Evolutionary conservation across 2,329 filamentous ascomycete genomes (phyloP), one percentile per base, ranked within the genome.

Genomic region (Arthroderma uncinatum): DNA sequence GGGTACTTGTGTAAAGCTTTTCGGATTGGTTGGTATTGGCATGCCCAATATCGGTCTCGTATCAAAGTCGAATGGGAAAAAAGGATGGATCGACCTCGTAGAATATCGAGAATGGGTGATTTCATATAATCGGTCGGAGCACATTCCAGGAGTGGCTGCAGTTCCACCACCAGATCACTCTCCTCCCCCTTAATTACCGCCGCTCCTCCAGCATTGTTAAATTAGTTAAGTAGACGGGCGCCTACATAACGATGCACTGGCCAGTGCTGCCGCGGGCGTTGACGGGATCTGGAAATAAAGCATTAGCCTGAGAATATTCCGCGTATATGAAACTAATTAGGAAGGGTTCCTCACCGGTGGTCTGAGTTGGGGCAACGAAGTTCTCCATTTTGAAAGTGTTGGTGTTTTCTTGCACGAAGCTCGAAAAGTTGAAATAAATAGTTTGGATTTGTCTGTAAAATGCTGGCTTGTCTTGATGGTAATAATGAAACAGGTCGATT

Each of bases 241-340:
- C 59, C 57, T 60, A 62, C 60, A 62, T 62, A 23, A 62, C 60
- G 54, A 60, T 55, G 34, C 60, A 62, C 21, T 62, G 60, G 48
- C 54, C 60, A n/a, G 48, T 56, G 53, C 57, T 57, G 23, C 57
- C 59, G 16, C 55, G 52, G 53, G 50, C 47, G 50, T 56, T 56
- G 36, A 59, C 44, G 33, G 60, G 55, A 53, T 56, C 60, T 58
- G 33, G 16, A 34, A 56, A 16, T n/a, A 28, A 30, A 52, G 33
- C 42, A 21, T 55, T 39, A 55, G 42, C 39, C 19, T 23, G 3
- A 1, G 28, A 6, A 9, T 25, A n/a, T n/a, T n/a, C n/a, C n/a
- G n/a, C 39, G n/a, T 23, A 36, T n/a, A 14, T 34, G n/a, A 37
- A 19, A 19, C 4, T 16, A 12, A 30, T 7, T 19, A 36, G 1